These are phyloP conservation scores for Erigeron canadensis DNA, from an alignment of 129 eudicot species.

Conservation along the genomic window DNA sequence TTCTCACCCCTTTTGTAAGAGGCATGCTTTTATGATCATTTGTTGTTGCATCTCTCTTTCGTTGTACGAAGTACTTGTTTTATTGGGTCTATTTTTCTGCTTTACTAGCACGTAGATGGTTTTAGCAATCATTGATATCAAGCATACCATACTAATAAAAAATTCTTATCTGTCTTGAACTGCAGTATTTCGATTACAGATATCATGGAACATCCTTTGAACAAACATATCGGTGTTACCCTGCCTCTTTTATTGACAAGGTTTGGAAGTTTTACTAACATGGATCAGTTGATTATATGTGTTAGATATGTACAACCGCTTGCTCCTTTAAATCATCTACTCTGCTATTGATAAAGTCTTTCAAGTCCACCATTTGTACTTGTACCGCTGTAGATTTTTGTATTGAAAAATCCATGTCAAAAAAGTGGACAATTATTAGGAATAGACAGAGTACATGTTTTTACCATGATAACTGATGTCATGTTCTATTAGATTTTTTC, in stretches of 20 bases:
- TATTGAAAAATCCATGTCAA: background rate
- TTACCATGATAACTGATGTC: background rate
- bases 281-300: background rate
- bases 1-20: background rate
- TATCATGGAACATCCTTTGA: constrained; percentile 94
- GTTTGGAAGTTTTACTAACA: constrained; percentile 39
- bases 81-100: background rate
- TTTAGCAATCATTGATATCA: background rate
- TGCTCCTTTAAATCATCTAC: background rate
- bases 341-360: background rate
- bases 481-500: background rate
- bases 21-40: background rate
- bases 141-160: background rate
- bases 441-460: background rate
- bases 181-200: constrained; percentile 80
- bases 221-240: constrained; percentile 91
- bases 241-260: constrained; percentile 95
- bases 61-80: background rate
- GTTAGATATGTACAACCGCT: background rate
- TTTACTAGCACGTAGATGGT: constrained; percentile 1
- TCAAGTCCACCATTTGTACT: too few species aligned
- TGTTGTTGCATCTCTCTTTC: background rate
- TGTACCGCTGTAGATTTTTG: background rate
- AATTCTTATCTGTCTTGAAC: constrained; percentile 18
- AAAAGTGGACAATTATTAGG: background rate